A percentile compares a stretch with the other conserved stretches of the same genome.
These are phyloP conservation scores for Corynascus novoguineensis DNA, from an alignment of 495 filamentous ascomycete species.

Conservation along the genomic window DNA sequence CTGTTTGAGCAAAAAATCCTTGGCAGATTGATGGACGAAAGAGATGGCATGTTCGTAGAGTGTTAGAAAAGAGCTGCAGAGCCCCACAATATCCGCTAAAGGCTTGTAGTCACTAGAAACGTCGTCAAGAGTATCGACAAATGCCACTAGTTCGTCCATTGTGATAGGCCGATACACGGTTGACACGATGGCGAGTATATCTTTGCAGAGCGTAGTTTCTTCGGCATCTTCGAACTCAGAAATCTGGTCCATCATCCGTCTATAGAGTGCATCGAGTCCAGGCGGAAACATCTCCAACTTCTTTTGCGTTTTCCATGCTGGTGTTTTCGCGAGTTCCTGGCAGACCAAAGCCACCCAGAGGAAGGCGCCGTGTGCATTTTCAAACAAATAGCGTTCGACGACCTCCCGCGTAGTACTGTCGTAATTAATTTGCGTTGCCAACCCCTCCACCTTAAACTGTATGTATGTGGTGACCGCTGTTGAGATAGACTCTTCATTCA, in stretches of 20 bases:
- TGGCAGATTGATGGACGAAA: no score
- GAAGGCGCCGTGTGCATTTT: neutral
- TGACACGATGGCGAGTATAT: neutral
- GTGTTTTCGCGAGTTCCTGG: no score
- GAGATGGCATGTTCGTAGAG: neutral
- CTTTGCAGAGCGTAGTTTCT: neutral
- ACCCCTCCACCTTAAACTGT: no score
- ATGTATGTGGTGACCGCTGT: no score
- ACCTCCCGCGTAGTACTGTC: no score
- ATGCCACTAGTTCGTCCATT: neutral
- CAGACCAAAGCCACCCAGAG: no score
- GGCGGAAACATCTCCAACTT: no score
- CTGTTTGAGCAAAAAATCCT: no score
- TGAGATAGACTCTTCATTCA: no score
- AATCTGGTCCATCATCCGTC: neutral
- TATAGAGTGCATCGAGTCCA: no score
- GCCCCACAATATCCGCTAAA: slow-evolving; percentile 11
- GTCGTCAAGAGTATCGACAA: neutral
- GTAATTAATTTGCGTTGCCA: no score
- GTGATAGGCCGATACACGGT: neutral
- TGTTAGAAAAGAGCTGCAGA: slow-evolving; percentile 30
- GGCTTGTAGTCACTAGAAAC: neutral
- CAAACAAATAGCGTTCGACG: neutral
- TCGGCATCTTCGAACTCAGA: neutral
- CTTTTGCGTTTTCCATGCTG: no score